Conservation (phyloP, 2,329 filamentous ascomycete species). For the Venturia carpophila region DNA sequence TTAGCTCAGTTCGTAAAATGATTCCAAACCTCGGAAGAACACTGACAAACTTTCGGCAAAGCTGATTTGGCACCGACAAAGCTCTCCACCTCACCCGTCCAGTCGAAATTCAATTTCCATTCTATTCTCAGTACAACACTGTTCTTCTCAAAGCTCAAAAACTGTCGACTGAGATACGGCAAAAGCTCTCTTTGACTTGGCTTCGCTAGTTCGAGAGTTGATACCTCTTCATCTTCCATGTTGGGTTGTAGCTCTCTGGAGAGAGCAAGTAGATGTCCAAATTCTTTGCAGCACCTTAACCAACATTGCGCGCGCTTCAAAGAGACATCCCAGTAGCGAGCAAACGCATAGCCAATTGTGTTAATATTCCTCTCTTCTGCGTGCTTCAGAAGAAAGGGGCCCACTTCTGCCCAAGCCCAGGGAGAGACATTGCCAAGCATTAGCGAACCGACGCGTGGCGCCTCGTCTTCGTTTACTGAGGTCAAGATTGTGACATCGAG, state of each 20-base stretch:
- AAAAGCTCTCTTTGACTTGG: conserved; percentile 42
- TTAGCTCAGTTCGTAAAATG: not conserved
- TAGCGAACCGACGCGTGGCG: conserved; percentile 47
- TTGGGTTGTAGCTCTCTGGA: conserved; percentile 20
- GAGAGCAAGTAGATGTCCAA: not conserved
- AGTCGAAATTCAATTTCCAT: conserved; percentile 62
- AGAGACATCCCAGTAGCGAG: conserved; percentile 58
- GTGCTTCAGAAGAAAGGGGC: conserved; percentile 41
- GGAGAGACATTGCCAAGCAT: conserved; percentile 49
- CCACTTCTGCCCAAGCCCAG: conserved; percentile 51
- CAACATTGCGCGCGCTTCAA: conserved; percentile 56
- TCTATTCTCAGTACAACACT: conserved; percentile 45
- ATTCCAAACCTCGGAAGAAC: not conserved
- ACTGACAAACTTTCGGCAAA: conserved; percentile 57
- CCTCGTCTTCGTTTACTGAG: conserved; percentile 32
- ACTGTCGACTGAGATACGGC: conserved; percentile 33
- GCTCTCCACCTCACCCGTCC: conserved; percentile 63
- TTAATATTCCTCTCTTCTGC: conserved; percentile 46
- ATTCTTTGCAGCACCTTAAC: conserved; percentile 29
- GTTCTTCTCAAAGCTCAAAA: conserved; percentile 28
- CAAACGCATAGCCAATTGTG: conserved; percentile 58
- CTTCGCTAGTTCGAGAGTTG: conserved; percentile 23
- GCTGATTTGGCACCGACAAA: conserved; percentile 47
- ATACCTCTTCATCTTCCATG: conserved; percentile 19
- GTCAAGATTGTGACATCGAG: conserved; percentile 49